Evolutionary conservation across 1,139 yeast species (phyloP).

Genomic region (Yarrowia galli): DNA sequence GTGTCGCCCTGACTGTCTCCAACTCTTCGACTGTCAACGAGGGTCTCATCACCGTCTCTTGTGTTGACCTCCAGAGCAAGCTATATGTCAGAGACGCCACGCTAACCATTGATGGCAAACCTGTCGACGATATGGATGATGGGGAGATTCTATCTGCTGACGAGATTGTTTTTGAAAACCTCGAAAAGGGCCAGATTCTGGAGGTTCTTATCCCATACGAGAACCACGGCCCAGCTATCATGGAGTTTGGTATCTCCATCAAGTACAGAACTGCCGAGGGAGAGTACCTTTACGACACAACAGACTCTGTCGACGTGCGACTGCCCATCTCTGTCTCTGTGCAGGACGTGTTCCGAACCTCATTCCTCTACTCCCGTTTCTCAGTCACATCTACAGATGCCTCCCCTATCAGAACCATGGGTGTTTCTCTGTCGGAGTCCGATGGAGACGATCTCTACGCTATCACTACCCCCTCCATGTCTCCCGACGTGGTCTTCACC

Average conservation of each 20-base stretch:
- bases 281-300: constrained; percentile 41
- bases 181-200: constrained; percentile 27
- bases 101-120: constrained; percentile 37
- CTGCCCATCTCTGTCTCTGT: constrained; percentile 74
- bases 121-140: constrained; percentile 19
- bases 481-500: constrained; percentile 55
- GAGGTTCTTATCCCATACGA: constrained; percentile 34
- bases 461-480: constrained; percentile 52
- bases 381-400: constrained; percentile 66
- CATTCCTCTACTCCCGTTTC: constrained; percentile 68
- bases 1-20: constrained; percentile 25
- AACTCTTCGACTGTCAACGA: constrained; percentile 27
- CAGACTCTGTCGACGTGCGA: constrained; percentile 44
- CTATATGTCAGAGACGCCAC: constrained; percentile 39
- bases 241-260: constrained; percentile 41
- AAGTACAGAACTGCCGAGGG: constrained; percentile 43
- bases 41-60: constrained; percentile 36
- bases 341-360: constrained; percentile 70
- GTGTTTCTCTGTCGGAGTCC: constrained; percentile 55
- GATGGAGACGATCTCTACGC: constrained; percentile 51
- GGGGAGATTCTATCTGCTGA: constrained; percentile 34
- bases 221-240: constrained; percentile 41
- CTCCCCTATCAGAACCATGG: constrained; percentile 63
- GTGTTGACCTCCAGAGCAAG: constrained; percentile 26
- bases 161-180: constrained; percentile 33